These are phyloP conservation scores for Spathaspora sp. DNA, from an alignment of 1,139 yeast genomes.

Conservation along the genomic window DNA sequence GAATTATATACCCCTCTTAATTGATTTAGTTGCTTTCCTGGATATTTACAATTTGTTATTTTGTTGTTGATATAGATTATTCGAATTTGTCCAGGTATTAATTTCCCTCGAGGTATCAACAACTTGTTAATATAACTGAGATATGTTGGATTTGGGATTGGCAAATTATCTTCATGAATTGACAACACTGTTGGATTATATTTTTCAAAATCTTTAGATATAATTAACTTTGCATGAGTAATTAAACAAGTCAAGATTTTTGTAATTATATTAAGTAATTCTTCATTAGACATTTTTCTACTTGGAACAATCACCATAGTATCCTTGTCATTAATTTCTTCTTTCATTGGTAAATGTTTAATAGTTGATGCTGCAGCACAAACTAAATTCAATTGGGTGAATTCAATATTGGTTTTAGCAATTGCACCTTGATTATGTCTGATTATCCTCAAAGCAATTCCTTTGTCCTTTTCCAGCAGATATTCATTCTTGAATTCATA, in stretches of 20 bases:
- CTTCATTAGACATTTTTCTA: conserved; percentile 16
- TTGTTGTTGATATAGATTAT: conserved; percentile 4
- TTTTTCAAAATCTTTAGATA: conserved; percentile 10
- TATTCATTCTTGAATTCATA: conserved; percentile 26
- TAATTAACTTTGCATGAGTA: conserved; percentile 19
- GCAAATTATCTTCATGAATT: conserved; percentile 4
- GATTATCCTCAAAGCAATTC: conserved; percentile 32
- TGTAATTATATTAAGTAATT: conserved; percentile 25
- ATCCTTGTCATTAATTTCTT: conserved; percentile 42
- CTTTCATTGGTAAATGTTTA: conserved; percentile 53
- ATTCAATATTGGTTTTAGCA: conserved; percentile 30
- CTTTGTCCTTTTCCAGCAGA: conserved; percentile 35
- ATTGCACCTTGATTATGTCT: conserved; percentile 17
- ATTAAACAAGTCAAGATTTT: conserved; percentile 34
- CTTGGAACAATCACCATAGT: conserved; percentile 37
- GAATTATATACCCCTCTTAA: conserved; percentile 49
- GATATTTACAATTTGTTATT: not conserved
- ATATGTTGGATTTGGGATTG: not conserved
- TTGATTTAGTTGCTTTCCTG: conserved; percentile 6
- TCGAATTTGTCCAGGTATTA: conserved; percentile 1
- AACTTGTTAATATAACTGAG: not conserved
- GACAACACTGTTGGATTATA: conserved; percentile 24
- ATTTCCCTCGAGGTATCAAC: conserved; percentile 5
- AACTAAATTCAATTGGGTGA: conserved; percentile 61
- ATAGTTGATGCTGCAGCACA: conserved; percentile 63